Evolutionary conservation across 176 grass and related monocot species (phyloP).

Genomic region (Luzula sylvatica): DNA sequence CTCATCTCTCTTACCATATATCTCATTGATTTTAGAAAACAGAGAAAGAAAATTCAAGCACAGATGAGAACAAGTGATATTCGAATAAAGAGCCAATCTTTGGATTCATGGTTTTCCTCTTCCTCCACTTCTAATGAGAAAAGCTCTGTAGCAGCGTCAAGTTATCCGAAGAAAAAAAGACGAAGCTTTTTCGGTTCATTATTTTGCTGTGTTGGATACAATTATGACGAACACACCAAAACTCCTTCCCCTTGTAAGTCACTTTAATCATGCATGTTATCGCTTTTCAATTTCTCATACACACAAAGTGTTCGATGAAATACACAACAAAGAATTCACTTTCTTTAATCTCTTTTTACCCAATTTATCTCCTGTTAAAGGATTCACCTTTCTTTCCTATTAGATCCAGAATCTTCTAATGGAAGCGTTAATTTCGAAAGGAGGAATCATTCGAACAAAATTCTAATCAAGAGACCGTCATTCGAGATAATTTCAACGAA

Average conservation of each 20-base stretch:
- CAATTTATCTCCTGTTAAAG: neutral
- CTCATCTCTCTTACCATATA: no score
- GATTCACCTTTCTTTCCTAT: slow-evolving; percentile 13
- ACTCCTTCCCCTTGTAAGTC: slow-evolving; percentile 4
- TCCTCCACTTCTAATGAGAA: neutral
- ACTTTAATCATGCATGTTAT: neutral
- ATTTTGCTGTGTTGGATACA: slow-evolving; percentile 1
- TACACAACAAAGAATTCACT: neutral
- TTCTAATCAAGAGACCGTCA: slow-evolving; percentile 27
- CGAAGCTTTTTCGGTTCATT: neutral
- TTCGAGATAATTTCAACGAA: slow-evolving; percentile 32
- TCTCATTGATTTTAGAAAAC: no score
- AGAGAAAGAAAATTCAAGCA: slow-evolving; percentile 1
- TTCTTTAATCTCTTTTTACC: neutral
- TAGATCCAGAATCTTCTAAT: slow-evolving; percentile 24
- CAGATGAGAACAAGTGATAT: neutral
- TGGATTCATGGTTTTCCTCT: neutral
- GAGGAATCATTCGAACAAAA: slow-evolving; percentile 19
- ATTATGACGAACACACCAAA: neutral
- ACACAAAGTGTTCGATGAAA: no score
- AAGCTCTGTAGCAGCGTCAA: neutral
- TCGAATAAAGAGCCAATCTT: neutral
- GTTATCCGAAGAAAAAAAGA: neutral
- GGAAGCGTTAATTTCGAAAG: slow-evolving; percentile 34
- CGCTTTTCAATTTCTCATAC: no score